Conservation (phyloP, 2,329 filamentous ascomycete genomes). For the Bimuria novae-zelandiae region DNA sequence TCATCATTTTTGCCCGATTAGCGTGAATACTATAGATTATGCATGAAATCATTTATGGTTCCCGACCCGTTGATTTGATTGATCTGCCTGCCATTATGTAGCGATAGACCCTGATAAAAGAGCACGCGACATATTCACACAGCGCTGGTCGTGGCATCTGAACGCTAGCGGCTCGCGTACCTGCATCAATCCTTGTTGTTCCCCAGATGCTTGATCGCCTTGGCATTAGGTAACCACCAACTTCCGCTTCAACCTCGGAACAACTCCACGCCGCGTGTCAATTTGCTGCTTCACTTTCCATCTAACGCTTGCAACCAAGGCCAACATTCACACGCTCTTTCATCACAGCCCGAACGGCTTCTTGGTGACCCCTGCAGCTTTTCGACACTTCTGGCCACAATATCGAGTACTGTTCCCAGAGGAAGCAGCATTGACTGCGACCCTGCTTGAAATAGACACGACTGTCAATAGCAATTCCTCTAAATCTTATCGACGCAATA, state of each 20-base stretch:
- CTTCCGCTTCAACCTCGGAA: slow-evolving; percentile 10
- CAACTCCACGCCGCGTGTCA: slow-evolving; percentile 1
- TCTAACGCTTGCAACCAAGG: background rate
- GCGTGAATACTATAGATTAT: slow-evolving; percentile 1
- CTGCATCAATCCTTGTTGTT: slow-evolving; percentile 7
- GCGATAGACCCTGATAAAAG: too few relatives aligned
- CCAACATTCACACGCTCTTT: background rate
- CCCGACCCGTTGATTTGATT: too few relatives aligned
- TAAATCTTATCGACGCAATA: too few relatives aligned
- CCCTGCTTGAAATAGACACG: background rate
- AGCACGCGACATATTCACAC: too few relatives aligned
- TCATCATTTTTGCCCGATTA: too few relatives aligned
- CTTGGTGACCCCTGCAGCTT: background rate
- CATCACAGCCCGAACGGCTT: too few relatives aligned
- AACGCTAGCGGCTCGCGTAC: slow-evolving; percentile 5
- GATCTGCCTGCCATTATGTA: too few relatives aligned
- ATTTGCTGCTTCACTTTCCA: background rate
- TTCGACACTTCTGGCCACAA: background rate
- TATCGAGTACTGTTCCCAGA: background rate
- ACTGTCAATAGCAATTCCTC: background rate
- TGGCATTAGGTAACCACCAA: slow-evolving; percentile 17
- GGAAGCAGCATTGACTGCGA: background rate
- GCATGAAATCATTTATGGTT: slow-evolving; percentile 6
- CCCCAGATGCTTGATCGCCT: slow-evolving; percentile 10
- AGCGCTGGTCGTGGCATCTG: too few relatives aligned